A percentile compares a stretch with the other conserved stretches of the same genome.
These are phyloP conservation scores for Lunasporangiospora selenospora DNA, from an alignment of 192 early-diverging fungal species.

Conservation along the genomic window DNA sequence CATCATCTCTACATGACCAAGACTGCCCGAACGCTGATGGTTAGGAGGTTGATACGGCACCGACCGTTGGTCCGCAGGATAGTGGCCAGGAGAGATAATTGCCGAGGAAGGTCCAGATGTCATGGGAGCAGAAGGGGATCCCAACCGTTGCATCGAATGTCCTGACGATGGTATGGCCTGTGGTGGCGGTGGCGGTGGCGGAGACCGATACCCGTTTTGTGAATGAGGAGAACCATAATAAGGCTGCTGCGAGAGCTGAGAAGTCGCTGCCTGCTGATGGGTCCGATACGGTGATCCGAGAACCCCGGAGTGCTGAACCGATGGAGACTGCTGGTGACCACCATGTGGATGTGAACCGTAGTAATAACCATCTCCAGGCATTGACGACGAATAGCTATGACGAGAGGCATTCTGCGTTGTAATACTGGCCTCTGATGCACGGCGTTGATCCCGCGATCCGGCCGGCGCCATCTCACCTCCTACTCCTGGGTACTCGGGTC, in stretches of 20 bases:
- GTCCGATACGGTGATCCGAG: conserved; percentile 25
- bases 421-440: conserved; percentile 9
- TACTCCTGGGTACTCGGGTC: too few species aligned
- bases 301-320: neutral
- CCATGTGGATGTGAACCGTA: conserved; percentile 14
- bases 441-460: conserved; percentile 3
- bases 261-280: too few species aligned
- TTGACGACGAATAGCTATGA: neutral
- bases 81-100: conserved; percentile 11
- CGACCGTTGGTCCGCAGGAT: neutral
- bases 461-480: too few species aligned
- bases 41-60: conserved; percentile 4
- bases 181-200: conserved; percentile 15
- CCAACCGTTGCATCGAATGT: conserved; percentile 11
- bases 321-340: neutral
- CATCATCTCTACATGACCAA: conserved; percentile 24
- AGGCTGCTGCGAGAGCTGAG: too few species aligned
- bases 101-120: conserved; percentile 9
- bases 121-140: conserved; percentile 11
- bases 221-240: conserved; percentile 14
- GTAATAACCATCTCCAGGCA: neutral
- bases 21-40: conserved; percentile 36
- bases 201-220: conserved; percentile 16
- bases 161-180: neutral
- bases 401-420: neutral